Percentiles rank a stretch among this genome's conserved stretches.
Conservation (phyloP, 1,139 yeast genomes). For the Yamadazyma songkhlaensis region DNA sequence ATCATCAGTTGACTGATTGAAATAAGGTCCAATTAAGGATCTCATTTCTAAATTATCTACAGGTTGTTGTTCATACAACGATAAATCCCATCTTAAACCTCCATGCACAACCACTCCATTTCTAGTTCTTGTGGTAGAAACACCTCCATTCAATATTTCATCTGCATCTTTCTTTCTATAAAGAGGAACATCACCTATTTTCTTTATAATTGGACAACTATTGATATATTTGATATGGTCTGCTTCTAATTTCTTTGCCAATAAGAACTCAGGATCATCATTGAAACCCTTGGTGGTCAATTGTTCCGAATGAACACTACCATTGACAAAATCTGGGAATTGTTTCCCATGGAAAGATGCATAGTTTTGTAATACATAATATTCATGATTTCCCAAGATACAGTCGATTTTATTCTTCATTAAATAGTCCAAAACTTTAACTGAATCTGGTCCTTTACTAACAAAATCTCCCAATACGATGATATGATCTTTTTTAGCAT, state of each 20-base stretch:
- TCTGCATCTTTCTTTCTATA: slow-evolving; percentile 23
- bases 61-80: slow-evolving; percentile 59
- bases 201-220: slow-evolving; percentile 61
- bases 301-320: not conserved
- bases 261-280: slow-evolving; percentile 54
- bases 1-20: slow-evolving; percentile 51
- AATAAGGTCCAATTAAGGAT: slow-evolving; percentile 56
- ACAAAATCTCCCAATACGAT: slow-evolving; percentile 81
- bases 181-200: slow-evolving; percentile 59
- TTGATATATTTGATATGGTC: slow-evolving; percentile 59
- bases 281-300: slow-evolving; percentile 23
- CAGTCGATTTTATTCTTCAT: slow-evolving; percentile 62
- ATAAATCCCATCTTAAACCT: slow-evolving; percentile 65
- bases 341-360: slow-evolving; percentile 54
- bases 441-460: slow-evolving; percentile 78
- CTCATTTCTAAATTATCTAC: slow-evolving; percentile 61
- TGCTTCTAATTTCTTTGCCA: slow-evolving; percentile 60
- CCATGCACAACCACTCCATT: slow-evolving; percentile 76
- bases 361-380: slow-evolving; percentile 59
- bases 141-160: slow-evolving; percentile 10
- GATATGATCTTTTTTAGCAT: slow-evolving; percentile 52
- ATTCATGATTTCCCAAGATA: slow-evolving; percentile 87
- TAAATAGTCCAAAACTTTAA: slow-evolving; percentile 65
- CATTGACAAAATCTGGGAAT: slow-evolving; percentile 21
- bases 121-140: slow-evolving; percentile 22